Conservation (phyloP, 2,329 filamentous ascomycete genomes). For the Penicillium corylophilum region DNA sequence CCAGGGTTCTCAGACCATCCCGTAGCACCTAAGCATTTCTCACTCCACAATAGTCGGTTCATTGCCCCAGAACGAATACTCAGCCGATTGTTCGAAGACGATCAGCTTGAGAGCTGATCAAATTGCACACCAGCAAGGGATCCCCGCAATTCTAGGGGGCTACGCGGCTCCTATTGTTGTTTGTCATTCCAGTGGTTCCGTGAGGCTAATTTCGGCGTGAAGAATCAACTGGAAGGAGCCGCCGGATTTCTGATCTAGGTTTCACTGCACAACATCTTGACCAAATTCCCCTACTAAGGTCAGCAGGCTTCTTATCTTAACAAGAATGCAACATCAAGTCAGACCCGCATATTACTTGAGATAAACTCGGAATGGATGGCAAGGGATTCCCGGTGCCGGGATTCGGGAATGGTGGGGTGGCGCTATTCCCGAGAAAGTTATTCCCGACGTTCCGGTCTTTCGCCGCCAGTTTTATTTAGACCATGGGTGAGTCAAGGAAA, state of each 20-base stretch:
- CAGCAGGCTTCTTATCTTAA: not conserved
- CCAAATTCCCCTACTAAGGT: not conserved
- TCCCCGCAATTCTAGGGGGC: not conserved
- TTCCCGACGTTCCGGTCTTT: conserved; percentile 20
- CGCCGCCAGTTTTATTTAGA: conserved; percentile 20
- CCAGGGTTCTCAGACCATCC: not conserved
- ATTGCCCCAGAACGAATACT: not conserved
- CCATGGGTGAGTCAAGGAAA: conserved; percentile 17
- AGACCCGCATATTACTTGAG: conserved; percentile 22
- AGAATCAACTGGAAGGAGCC: not conserved
- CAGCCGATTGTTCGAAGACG: not conserved
- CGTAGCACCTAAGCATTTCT: not conserved
- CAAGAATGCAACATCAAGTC: conserved; percentile 1
- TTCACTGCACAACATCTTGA: not conserved
- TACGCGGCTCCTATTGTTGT: not conserved
- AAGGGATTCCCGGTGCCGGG: conserved; percentile 16
- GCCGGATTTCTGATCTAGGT: not conserved
- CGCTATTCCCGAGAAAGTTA: conserved; percentile 21
- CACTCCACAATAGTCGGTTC: not conserved
- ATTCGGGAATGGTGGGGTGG: conserved; percentile 23
- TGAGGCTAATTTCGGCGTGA: not conserved
- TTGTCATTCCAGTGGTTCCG: conserved; percentile 1
- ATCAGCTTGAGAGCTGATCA: not conserved
- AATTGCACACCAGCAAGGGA: not conserved
- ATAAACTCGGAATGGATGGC: conserved; percentile 12